A percentile compares a stretch with the other conserved stretches of the same genome.
Evolutionary conservation across 2,329 filamentous ascomycete species (phyloP).

Genomic region (Xylaria sp.): DNA sequence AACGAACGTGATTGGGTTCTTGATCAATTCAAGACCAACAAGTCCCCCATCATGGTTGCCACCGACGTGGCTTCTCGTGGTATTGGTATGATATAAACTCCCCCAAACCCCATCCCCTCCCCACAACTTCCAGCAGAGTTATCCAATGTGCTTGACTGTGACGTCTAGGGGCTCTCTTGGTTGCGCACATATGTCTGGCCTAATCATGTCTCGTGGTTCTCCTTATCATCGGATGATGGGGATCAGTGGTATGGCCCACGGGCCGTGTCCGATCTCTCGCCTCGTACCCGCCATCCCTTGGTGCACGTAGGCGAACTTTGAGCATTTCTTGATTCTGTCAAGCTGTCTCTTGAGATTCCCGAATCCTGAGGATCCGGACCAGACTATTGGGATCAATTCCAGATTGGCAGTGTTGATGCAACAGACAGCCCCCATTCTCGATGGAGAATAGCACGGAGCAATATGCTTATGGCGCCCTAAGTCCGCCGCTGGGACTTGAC

Average conservation of each 20-base stretch:
- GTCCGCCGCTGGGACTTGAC: constrained; percentile 58
- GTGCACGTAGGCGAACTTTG: constrained; percentile 70
- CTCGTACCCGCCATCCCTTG: constrained; percentile 58
- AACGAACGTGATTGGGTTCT: constrained; percentile 99
- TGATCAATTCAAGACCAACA: constrained; percentile 98
- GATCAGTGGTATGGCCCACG: constrained; percentile 64
- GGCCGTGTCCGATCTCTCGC: constrained; percentile 70
- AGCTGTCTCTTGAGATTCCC: constrained; percentile 58
- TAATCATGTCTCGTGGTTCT: constrained; percentile 78
- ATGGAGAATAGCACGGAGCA: constrained; percentile 48
- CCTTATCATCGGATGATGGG: constrained; percentile 77
- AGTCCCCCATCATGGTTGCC: constrained; percentile 99
- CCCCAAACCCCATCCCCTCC: constrained; percentile 41
- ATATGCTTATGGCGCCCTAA: constrained; percentile 45
- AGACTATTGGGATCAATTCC: constrained; percentile 43
- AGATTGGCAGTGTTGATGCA: constrained; percentile 53
- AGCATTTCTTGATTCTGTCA: constrained; percentile 72
- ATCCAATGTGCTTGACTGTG: constrained; percentile 80
- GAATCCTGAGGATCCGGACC: constrained; percentile 52
- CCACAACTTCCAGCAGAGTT: constrained; percentile 54
- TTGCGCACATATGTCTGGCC: constrained; percentile 90
- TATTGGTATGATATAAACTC: constrained; percentile 89
- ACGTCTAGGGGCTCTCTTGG: constrained; percentile 80
- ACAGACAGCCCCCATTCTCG: constrained; percentile 54
- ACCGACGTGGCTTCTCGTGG: constrained; percentile 99